Percentiles rank a stretch among this genome's conserved stretches.
These are phyloP conservation scores for Globisporangium cederbergense DNA, from an alignment of 352 stramenopile species.

Conservation along the genomic window DNA sequence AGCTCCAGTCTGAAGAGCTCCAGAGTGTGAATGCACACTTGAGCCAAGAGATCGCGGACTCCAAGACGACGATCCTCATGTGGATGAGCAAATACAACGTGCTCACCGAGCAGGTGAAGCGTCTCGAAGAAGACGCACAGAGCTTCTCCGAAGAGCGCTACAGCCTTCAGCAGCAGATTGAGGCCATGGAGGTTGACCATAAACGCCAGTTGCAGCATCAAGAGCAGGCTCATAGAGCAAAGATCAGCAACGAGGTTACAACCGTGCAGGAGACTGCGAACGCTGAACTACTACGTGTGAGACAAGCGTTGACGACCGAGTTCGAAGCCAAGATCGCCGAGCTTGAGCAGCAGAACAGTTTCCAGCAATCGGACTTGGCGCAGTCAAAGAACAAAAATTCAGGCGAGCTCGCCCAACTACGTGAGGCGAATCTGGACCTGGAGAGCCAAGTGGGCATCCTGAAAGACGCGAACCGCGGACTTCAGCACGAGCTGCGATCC, in stretches of 20 bases:
- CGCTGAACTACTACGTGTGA: neutral
- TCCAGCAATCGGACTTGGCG: constrained; percentile 7
- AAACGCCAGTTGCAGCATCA: constrained; percentile 8
- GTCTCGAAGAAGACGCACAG: constrained; percentile 28
- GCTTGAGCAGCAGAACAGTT: neutral
- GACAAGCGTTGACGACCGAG: neutral
- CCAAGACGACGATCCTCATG: constrained; percentile 59
- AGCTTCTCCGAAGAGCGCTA: constrained; percentile 31
- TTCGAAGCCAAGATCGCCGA: constrained; percentile 18
- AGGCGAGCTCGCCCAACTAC: constrained; percentile 10
- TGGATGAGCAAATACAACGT: constrained; percentile 70
- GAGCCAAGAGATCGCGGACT: constrained; percentile 38
- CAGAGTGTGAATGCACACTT: constrained; percentile 15
- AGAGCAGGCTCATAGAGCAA: neutral
- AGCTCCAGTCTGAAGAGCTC: constrained; percentile 13
- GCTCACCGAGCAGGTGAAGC: constrained; percentile 27
- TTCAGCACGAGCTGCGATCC: constrained; percentile 14
- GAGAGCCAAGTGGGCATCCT: constrained; percentile 15
- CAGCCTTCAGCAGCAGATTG: constrained; percentile 23
- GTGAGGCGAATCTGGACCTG: constrained; percentile 5
- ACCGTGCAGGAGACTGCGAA: neutral
- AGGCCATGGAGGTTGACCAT: constrained; percentile 18
- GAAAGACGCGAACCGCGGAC: constrained; percentile 11
- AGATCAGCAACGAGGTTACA: neutral
- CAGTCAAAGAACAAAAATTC: constrained; percentile 18